Conservation (phyloP, 495 filamentous ascomycete genomes). For the Penicillium goetzii region DNA sequence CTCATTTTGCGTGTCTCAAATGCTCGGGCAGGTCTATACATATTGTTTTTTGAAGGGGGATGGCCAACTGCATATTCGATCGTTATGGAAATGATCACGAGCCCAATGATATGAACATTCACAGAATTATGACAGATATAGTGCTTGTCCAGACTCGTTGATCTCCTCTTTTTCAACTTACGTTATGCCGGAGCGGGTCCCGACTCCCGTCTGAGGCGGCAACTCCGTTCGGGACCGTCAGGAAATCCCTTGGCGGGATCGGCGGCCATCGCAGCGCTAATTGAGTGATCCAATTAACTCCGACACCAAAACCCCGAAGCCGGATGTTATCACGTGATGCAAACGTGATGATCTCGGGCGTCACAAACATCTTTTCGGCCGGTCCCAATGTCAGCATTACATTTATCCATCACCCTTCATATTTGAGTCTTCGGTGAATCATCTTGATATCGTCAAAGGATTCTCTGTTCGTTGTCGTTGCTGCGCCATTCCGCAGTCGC, state of each 20-base stretch:
- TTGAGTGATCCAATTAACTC: conserved; percentile 19
- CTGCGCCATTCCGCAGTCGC: conserved; percentile 27
- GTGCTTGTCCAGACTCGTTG: neutral
- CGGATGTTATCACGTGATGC: conserved; percentile 37
- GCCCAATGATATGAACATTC: neutral
- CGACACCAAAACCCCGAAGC: conserved; percentile 34
- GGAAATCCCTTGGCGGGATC: neutral
- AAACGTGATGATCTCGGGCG: conserved; percentile 29
- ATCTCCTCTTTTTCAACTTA: neutral
- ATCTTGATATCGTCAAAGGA: conserved; percentile 13
- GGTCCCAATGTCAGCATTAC: conserved; percentile 10
- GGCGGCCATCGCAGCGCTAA: neutral
- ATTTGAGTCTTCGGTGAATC: conserved; percentile 7
- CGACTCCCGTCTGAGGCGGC: too few species aligned
- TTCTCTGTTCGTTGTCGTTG: conserved; percentile 18
- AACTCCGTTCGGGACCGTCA: conserved; percentile 6
- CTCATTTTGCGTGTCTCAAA: neutral
- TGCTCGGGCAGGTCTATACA: neutral
- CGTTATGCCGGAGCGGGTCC: neutral
- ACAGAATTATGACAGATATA: neutral
- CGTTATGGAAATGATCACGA: neutral
- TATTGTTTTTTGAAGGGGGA: neutral
- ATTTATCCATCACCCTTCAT: conserved; percentile 15
- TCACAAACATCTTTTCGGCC: conserved; percentile 30
- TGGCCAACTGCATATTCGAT: neutral